Evolutionary conservation across 2,329 filamentous ascomycete genomes (phyloP).

Genomic region (Aspergillus fructus): DNA sequence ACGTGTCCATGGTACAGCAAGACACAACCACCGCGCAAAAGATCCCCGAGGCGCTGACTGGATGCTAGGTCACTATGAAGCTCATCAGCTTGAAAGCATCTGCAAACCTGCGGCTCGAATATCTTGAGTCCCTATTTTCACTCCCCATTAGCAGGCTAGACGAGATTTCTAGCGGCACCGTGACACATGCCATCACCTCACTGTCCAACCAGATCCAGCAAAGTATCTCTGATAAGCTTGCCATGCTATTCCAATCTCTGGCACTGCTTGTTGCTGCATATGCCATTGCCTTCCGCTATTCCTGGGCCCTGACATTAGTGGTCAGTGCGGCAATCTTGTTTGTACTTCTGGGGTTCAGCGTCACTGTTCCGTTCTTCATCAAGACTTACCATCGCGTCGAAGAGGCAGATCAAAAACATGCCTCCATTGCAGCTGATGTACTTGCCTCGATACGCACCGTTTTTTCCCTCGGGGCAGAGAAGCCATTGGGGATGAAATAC

Average conservation of each 20-base stretch:
- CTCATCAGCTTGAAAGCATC: constrained; percentile 51
- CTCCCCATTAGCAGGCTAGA: constrained; percentile 52
- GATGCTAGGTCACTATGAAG: constrained; percentile 39
- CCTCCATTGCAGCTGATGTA: neutral
- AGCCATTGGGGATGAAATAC: constrained; percentile 36
- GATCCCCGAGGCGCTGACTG: neutral
- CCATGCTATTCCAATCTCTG: constrained; percentile 42
- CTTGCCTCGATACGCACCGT: neutral
- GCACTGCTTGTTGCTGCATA: constrained; percentile 47
- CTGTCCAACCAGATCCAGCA: constrained; percentile 54
- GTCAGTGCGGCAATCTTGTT: constrained; percentile 48
- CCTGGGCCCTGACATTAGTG: constrained; percentile 53
- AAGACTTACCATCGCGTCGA: neutral
- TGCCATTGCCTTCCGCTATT: constrained; percentile 53
- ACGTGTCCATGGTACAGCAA: constrained; percentile 13
- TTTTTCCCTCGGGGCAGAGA: neutral
- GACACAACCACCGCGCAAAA: neutral
- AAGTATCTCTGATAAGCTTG: constrained; percentile 55
- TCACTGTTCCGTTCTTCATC: neutral
- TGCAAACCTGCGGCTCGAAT: constrained; percentile 49
- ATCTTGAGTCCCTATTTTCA: constrained; percentile 49
- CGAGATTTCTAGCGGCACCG: constrained; percentile 50
- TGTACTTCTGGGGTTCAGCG: constrained; percentile 21
- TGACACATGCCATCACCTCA: constrained; percentile 52
- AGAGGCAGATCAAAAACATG: neutral